Evolutionary conservation across 169 alveolate genomes (phyloP).

Genomic region (Babesia bovis): DNA sequence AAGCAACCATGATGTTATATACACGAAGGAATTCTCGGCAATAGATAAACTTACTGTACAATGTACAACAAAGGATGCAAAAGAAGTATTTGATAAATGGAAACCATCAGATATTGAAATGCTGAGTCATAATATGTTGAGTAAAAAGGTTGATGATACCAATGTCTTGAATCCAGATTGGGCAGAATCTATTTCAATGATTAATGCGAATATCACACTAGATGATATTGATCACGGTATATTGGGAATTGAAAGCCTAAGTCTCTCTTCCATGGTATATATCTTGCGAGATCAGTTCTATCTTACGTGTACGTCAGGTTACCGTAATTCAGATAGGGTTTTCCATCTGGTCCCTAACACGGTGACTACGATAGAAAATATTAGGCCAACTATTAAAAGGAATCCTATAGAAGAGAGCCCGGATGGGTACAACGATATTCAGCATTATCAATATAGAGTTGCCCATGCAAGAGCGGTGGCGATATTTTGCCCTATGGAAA

Average conservation of each 20-base stretch:
- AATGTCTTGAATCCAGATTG: background rate
- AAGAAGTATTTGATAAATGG: background rate
- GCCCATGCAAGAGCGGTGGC: slow-evolving; percentile 17
- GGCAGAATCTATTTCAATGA: background rate
- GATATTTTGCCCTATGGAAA: slow-evolving; percentile 16
- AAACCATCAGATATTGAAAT: background rate
- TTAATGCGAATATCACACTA: background rate
- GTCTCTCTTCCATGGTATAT: slow-evolving; percentile 7
- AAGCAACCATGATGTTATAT: background rate
- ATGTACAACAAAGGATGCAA: background rate
- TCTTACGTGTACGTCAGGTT: background rate
- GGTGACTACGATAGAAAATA: background rate
- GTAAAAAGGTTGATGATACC: background rate
- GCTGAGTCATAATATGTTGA: background rate
- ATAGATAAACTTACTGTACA: background rate
- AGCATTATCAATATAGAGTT: background rate
- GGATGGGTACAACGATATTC: background rate
- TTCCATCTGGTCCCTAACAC: slow-evolving; percentile 22
- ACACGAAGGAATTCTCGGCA: slow-evolving; percentile 22
- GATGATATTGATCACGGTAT: background rate
- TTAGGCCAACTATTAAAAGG: background rate
- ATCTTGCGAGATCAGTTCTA: background rate
- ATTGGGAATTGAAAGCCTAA: background rate
- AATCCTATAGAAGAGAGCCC: background rate
- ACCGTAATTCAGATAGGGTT: background rate